Evolutionary conservation across 257 asterid genomes (phyloP), one percentile per base, ranked within the genome.

Genomic region (Galeopsis tetrahit): DNA sequence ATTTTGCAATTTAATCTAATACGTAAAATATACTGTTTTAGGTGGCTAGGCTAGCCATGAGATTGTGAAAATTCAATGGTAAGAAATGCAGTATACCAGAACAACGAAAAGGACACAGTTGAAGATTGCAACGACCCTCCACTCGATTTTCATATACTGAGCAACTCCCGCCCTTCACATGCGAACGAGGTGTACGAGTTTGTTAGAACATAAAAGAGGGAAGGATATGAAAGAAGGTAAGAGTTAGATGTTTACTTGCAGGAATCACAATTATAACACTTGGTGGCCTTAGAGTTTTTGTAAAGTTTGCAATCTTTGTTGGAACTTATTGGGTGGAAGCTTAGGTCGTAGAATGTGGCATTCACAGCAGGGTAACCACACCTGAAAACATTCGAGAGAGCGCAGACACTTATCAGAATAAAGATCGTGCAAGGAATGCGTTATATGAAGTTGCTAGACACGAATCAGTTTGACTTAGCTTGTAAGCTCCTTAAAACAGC

Each of bases 51-150:
- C n/a, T n/a, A n/a, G n/a, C n/a, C n/a, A n/a, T n/a, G n/a, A n/a
- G n/a, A n/a, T n/a, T n/a, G n/a, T n/a, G n/a, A n/a, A n/a, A n/a
- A n/a, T n/a, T n/a, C n/a, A n/a, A 21, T 21, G 28, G 28, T 21
- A 8, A 34, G 70, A 70, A 57, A 78, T 9, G 52, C 14, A 42
- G 1, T 62, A 67, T 89, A 93, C 98, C 96, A 93, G 77, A 78
- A 91, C 79, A 28, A 86, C 80, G 7, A 93, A 93, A 69, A 91
- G 97, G 71, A 91, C 75, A 11, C 83, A 83, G 21, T 93, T 93
- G 79, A 89, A 91, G 79, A 93, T 89, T 1, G 97, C 98, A 64
- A 93, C 96, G 5, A 91, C 95, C 82, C 96, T 85, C 96, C 98
- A 91, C 77, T 93, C 98, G 11, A 80, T 88, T 88, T 93, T 93